Conservation (phyloP, 2,329 filamentous ascomycete genomes). For the Cryoendolithus antarcticus region DNA sequence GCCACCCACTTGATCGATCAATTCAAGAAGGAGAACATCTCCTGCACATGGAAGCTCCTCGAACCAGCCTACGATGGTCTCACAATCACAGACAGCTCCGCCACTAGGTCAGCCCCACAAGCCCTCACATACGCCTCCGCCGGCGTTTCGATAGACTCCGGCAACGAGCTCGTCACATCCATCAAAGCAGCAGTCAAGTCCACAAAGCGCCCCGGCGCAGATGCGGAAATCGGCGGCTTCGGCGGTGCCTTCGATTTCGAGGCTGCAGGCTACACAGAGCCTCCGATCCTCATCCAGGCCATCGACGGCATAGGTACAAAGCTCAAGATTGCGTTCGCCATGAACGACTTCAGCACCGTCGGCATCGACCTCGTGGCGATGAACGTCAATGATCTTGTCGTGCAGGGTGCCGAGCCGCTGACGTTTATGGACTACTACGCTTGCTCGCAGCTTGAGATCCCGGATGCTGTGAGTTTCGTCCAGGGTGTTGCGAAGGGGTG, state of each 20-base stretch:
- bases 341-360: slow-evolving; percentile 84
- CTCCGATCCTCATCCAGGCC: slow-evolving; percentile 77
- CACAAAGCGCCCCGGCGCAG: slow-evolving; percentile 73
- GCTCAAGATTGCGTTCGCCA: slow-evolving; percentile 84
- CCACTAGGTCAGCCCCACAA: slow-evolving; percentile 11
- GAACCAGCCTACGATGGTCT: slow-evolving; percentile 68
- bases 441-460: slow-evolving; percentile 73
- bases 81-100: slow-evolving; percentile 24
- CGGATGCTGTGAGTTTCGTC: slow-evolving; percentile 72
- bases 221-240: slow-evolving; percentile 90
- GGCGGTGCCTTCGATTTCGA: slow-evolving; percentile 75
- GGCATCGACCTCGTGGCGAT: slow-evolving; percentile 96
- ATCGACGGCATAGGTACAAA: slow-evolving; percentile 97
- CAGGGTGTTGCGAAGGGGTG: slow-evolving; percentile 83
- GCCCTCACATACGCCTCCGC: slow-evolving; percentile 77
- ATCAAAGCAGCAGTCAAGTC: slow-evolving; percentile 86
- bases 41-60: slow-evolving; percentile 75
- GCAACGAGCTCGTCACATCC: slow-evolving; percentile 80
- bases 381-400: slow-evolving; percentile 97
- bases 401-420: slow-evolving; percentile 86
- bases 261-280: slow-evolving; percentile 58
- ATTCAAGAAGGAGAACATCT: slow-evolving; percentile 61
- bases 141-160: slow-evolving; percentile 87
- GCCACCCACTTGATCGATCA: slow-evolving; percentile 56
- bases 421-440: slow-evolving; percentile 98